Conservation (phyloP, 2,329 filamentous ascomycete species). For the Beauveria varroae region DNA sequence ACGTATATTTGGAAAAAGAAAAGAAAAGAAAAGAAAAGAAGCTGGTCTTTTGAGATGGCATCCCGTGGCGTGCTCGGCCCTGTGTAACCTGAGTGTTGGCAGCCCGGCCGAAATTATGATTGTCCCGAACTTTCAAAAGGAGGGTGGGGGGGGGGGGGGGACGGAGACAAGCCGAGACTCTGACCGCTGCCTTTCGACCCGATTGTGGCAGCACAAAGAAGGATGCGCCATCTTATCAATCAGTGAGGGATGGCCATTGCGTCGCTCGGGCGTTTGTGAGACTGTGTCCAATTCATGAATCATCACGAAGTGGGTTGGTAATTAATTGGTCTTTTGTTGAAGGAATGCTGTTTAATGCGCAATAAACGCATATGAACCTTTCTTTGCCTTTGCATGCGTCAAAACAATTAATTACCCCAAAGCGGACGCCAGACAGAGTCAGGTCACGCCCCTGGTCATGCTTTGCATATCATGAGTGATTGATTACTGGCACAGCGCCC, state of each 20-base stretch:
- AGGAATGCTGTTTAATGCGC: not conserved
- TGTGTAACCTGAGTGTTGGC: too few species aligned
- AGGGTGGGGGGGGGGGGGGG: too few species aligned
- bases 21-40: not conserved
- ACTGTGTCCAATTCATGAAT: not conserved
- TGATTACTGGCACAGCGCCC: not conserved
- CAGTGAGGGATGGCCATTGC: not conserved
- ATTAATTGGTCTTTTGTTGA: not conserved
- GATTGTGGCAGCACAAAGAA: not conserved
- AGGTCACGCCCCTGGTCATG: not conserved
- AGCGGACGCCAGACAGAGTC: not conserved
- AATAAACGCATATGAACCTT: not conserved
- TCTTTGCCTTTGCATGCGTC: not conserved
- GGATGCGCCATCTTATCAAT: constrained; percentile 7
- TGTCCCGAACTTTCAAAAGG: not conserved
- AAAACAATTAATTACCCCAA: not conserved
- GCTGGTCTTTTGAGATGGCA: not conserved
- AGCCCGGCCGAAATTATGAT: not conserved
- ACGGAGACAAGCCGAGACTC: not conserved
- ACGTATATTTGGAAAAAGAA: not conserved
- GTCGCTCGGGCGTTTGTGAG: not conserved
- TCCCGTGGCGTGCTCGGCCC: not conserved
- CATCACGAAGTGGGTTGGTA: not conserved
- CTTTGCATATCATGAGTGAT: constrained; percentile 10
- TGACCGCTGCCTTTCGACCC: not conserved